Evolutionary conservation across 768 basidiomycete genomes (phyloP).

Genomic region (Boletus sp.): DNA sequence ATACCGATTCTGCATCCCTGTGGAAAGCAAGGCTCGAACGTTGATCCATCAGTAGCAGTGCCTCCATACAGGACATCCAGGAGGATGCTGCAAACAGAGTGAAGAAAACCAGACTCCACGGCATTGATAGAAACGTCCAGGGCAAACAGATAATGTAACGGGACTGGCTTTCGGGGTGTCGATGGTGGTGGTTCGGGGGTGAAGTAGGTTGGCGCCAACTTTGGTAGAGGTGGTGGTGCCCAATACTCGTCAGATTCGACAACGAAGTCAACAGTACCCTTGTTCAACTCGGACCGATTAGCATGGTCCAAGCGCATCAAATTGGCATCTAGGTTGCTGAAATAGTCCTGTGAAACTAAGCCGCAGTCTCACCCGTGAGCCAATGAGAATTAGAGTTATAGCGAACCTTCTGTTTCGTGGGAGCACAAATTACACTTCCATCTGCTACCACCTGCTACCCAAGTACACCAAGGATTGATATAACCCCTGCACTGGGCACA

Average conservation of each 20-base stretch:
- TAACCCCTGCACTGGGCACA: constrained; percentile 87
- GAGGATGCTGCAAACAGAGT: constrained; percentile 62
- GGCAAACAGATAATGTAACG: constrained; percentile 80
- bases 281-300: constrained; percentile 81
- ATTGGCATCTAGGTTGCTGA: constrained; percentile 77
- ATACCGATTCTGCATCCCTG: constrained; percentile 63
- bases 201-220: constrained; percentile 52
- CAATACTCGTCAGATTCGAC: constrained; percentile 79
- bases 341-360: constrained; percentile 78
- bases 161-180: constrained; percentile 52
- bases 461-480: constrained; percentile 91
- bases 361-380: background rate
- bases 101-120: constrained; percentile 66
- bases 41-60: constrained; percentile 38
- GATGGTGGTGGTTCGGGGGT: constrained; percentile 47
- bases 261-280: constrained; percentile 89
- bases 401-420: constrained; percentile 79
- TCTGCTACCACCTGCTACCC: constrained; percentile 74
- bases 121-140: constrained; percentile 80
- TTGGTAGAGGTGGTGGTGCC: constrained; percentile 66
- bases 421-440: constrained; percentile 95
- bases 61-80: constrained; percentile 64
- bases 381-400: background rate
- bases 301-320: constrained; percentile 76
- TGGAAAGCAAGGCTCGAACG: constrained; percentile 52